Evolutionary conservation across 352 stramenopile species (phyloP).

Genomic region (Phytophthora megakarya): DNA sequence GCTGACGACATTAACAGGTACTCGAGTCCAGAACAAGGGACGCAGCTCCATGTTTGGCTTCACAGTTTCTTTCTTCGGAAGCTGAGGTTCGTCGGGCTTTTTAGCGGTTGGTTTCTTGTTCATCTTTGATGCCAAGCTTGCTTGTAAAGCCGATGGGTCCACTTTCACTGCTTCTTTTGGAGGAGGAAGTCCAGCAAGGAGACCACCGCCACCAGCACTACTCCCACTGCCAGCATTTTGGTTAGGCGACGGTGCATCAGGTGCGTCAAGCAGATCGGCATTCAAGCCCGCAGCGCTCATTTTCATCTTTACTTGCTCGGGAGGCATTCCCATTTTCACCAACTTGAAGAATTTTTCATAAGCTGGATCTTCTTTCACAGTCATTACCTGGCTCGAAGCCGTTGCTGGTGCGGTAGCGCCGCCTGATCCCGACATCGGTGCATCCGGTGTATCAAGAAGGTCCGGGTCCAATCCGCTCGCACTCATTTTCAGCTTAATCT

Average conservation of each 20-base stretch:
- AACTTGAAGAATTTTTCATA: conserved; percentile 98
- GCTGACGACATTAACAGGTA: conserved; percentile 86
- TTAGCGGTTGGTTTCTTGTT: conserved; percentile 45
- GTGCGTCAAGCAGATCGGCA: conserved; percentile 65
- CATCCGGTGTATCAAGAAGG: conserved; percentile 90
- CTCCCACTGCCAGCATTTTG: conserved; percentile 38
- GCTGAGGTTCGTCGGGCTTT: conserved; percentile 64
- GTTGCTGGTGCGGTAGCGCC: conserved; percentile 10
- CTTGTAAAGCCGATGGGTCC: conserved; percentile 62
- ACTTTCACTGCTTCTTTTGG: conserved; percentile 73
- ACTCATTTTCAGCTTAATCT: conserved; percentile 96
- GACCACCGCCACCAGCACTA: conserved; percentile 13
- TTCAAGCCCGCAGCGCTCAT: conserved; percentile 82
- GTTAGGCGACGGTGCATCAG: conserved; percentile 74
- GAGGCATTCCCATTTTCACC: conserved; percentile 87
- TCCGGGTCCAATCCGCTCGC: conserved; percentile 91
- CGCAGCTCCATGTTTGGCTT: conserved; percentile 89
- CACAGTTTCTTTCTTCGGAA: conserved; percentile 87
- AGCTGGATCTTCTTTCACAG: conserved; percentile 91
- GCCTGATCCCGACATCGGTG: conserved; percentile 71
- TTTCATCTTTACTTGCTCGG: conserved; percentile 94
- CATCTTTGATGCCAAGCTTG: conserved; percentile 61
- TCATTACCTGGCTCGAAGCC: conserved; percentile 43
- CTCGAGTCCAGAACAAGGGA: conserved; percentile 89
- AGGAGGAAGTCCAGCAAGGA: conserved; percentile 65